These are phyloP conservation scores for Medakamo hakoo DNA, from an alignment of 139 green algal species.

Conservation along the genomic window DNA sequence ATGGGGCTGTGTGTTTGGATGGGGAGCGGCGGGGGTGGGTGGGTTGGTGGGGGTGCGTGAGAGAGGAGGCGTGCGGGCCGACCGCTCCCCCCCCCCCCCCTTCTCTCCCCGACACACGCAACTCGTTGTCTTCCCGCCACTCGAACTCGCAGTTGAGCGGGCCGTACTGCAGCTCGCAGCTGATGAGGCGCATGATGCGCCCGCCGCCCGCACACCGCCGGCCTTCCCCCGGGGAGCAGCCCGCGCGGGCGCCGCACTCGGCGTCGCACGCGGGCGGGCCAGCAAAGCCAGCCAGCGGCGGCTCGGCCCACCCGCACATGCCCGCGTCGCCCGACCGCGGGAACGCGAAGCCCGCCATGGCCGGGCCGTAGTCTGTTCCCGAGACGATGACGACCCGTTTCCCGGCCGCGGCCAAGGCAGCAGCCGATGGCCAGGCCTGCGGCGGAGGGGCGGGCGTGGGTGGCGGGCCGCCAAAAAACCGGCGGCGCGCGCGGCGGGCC, in stretches of 20 bases:
- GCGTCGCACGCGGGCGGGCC: constrained; percentile 18
- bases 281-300: constrained; percentile 10
- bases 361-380: constrained; percentile 30
- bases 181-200: constrained; percentile 23
- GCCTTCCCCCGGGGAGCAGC: background rate
- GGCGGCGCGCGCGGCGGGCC: background rate
- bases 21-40: too few relatives aligned
- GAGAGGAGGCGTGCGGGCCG: too few relatives aligned
- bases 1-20: too few relatives aligned
- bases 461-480: background rate
- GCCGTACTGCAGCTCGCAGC: constrained; percentile 48
- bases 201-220: constrained; percentile 6
- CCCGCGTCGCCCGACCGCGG: constrained; percentile 10
- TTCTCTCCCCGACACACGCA: too few relatives aligned
- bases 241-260: background rate
- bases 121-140: constrained; percentile 19
- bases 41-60: too few relatives aligned
- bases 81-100: too few relatives aligned
- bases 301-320: constrained; percentile 38
- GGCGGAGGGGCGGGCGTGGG: background rate
- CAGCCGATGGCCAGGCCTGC: constrained; percentile 23
- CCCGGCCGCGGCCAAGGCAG: constrained; percentile 19
- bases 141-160: constrained; percentile 46
- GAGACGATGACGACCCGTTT: constrained; percentile 36
- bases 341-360: constrained; percentile 31